Base-by-base conservation (phyloP, 2,329 filamentous ascomycete genomes). In the Calonectria naviculata region DNA sequence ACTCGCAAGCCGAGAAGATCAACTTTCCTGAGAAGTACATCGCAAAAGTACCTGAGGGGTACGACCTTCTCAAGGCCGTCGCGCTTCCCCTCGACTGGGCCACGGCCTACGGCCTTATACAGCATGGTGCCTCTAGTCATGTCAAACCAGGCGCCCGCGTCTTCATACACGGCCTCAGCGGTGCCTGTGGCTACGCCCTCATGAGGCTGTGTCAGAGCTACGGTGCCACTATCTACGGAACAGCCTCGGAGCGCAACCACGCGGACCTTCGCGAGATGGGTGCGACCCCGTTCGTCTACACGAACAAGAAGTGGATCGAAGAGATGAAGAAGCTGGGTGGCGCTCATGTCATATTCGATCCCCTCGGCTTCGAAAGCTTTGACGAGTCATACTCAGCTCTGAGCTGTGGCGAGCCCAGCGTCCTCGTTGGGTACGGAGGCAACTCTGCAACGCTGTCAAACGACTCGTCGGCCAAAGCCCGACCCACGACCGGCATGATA, bases 111-210 rank as follows among this genome's bases (percentile, higher is more conserved):
- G 78, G 77, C 15, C 80, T 86, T 76, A 81, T 85, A 10, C 70
- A 81, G 26, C 83, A 78, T 15, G 52, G 21, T 44, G 73, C 72
- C 3, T 85, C 85, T 4, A 81, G 83, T 24, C 65, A 76, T 36
- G 84, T 88, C 2, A 60, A 77, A 1, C 78, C 80, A 31, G 86
- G 86, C 34, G 82, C 87, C 66, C 83, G 83, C 26, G 86, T 88
- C 52, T 89, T 89, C 74, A 78, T 89, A 21, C 87, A 89, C 76
- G 86, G 87, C 41, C 78, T 88, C 28, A 87, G 85, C 71, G 87
- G 87, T 34, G 86, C 87, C 9, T 86, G 88, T 1, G 87, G 87
- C 21, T 84, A 81, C 65, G 86, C 83, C 0, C 46, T 84, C 26
- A 82, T 85, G 79, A 80, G 78, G 1, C 79, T 88, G 4, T 84